These are phyloP conservation scores for Hura crepitans DNA, from an alignment of 441 rosid species.

Conservation along the genomic window DNA sequence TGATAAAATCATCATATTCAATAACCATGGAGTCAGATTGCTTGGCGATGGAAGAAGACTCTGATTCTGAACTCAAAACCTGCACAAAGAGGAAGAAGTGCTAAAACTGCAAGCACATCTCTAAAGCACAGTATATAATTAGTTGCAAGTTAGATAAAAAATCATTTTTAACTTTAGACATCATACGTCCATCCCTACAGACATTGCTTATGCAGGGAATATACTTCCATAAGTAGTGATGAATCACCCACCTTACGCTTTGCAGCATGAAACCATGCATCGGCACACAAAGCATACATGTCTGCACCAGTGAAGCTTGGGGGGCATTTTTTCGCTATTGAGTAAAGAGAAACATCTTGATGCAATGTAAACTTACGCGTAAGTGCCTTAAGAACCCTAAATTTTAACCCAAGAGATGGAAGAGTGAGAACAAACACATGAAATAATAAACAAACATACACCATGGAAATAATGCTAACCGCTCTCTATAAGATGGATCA, in stretches of 20 bases:
- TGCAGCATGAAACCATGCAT: conserved; percentile 99
- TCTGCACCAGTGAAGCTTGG: conserved; percentile 94
- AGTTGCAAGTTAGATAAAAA: not conserved
- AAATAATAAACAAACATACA: conserved; percentile 9
- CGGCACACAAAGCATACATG: conserved; percentile 96
- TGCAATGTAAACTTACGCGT: conserved; percentile 83
- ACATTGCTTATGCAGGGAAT: not conserved
- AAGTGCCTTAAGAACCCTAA: conserved; percentile 84
- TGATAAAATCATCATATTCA: conserved; percentile 61
- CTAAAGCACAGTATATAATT: not conserved
- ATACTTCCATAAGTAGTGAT: conserved; percentile 1
- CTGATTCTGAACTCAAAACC: conserved; percentile 51
- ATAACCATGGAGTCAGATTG: conserved; percentile 62
- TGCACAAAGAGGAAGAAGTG: conserved; percentile 28
- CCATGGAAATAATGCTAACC: conserved; percentile 38
- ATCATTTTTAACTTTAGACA: not conserved
- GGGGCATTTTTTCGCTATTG: conserved; percentile 83
- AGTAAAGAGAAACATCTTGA: conserved; percentile 72
- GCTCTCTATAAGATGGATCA: conserved; percentile 79
- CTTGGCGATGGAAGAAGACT: conserved; percentile 36
- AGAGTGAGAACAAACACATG: conserved; percentile 13
- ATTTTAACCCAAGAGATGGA: conserved; percentile 20
- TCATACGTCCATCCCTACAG: not conserved
- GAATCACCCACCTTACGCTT: conserved; percentile 62
- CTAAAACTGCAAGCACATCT: conserved; percentile 1